Evolutionary conservation across 345 rosid genomes (phyloP), one percentile per base, ranked within the genome.

Genomic region (Eucalyptus curtisii): DNA sequence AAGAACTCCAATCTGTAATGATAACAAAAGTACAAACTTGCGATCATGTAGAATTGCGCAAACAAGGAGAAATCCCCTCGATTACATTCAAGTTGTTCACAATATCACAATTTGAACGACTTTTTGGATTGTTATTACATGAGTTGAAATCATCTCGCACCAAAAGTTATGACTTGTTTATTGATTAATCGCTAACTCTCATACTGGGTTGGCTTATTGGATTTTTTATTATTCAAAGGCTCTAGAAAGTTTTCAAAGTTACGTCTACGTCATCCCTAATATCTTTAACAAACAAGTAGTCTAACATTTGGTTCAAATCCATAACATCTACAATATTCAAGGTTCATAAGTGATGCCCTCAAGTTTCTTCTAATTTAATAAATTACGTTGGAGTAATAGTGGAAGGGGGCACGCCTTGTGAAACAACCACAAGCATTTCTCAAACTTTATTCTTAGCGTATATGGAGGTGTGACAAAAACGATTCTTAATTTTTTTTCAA

Each of bases 251-350:
- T 4, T 37, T 37, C 40, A 37, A 42, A 42, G 44, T 42, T 7
- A 42, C 7, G 44, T 59, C 16, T 4, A 27, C 15, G 0, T 59
- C 14, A 30, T 59, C n/a, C 19, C 17, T n/a, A 6, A 2, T 47
- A 47, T 10, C 3, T 47, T 47, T 3, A 10, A 42, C 1, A 42
- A 5, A 42, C 7, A 3, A 42, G 7, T 1, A 42, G 3, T 4
- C 6, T 42, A 42, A 42, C 5, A 42, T 42, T 42, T 42, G 44
- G 44, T 42, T 42, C 40, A 42, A 42, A 42, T 42, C 0, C 40
- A 66, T 16, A 31, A 66, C 0, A 0, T 31, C 8, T 66, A 4
- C 6, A 66, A 16, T 66, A 64, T 64, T 64, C 40, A 66, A 31
- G 5, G 5, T 66, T 31, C 42, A 4, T 66, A 14, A 31, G 42